Percentiles rank a stretch among this genome's conserved stretches.
These are phyloP conservation scores for Didymella glomerata DNA, from an alignment of 2,329 filamentous ascomycete species.

Conservation along the genomic window DNA sequence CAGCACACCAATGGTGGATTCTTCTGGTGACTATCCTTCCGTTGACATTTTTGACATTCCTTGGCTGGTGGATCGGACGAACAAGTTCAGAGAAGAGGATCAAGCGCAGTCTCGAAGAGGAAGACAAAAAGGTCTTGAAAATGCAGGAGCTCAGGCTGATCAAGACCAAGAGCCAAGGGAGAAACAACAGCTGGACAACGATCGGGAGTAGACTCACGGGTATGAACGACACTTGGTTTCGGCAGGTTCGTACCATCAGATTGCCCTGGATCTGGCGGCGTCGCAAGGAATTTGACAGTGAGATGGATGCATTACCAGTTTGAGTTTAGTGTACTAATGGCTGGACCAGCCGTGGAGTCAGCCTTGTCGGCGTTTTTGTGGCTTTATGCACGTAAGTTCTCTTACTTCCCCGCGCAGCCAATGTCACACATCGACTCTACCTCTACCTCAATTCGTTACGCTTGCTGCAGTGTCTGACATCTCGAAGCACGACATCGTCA, in stretches of 20 bases:
- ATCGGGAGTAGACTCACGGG: no score
- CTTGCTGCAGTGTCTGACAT: neutral
- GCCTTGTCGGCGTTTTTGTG: conserved; percentile 1
- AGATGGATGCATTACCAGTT: conserved; percentile 6
- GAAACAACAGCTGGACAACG: no score
- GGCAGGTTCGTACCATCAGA: no score
- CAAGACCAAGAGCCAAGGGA: no score
- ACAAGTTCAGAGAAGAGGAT: no score
- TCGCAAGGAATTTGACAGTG: neutral
- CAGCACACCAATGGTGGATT: neutral
- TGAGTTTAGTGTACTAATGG: neutral
- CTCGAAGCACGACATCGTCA: neutral
- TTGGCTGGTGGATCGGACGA: neutral
- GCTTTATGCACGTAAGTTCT: neutral
- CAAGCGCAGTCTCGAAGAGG: no score
- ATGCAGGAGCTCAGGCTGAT: no score
- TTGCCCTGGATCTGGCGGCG: no score
- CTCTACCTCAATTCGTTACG: neutral
- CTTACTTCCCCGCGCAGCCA: neutral
- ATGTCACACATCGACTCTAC: neutral
- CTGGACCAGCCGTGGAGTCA: neutral
- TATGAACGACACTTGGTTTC: no score
- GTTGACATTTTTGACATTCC: neutral
- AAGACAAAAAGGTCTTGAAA: neutral
- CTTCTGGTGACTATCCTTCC: neutral